Base-by-base conservation (phyloP, 495 filamentous ascomycete genomes). In the Talaromyces liani region DNA sequence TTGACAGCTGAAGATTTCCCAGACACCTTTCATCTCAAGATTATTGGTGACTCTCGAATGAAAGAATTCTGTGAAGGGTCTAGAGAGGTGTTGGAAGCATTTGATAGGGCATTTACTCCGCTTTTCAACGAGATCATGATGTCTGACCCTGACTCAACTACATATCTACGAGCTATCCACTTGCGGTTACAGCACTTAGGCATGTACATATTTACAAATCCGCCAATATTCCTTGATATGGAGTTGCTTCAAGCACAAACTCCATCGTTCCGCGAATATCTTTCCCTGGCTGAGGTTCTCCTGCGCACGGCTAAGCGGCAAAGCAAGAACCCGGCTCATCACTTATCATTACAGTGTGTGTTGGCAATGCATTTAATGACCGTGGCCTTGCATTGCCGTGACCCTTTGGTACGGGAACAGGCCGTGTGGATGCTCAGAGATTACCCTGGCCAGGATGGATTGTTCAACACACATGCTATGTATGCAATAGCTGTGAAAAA, bases 41-140 rank as follows among this genome's bases (percentile, higher is more conserved):
- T 58, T n/a, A 20, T 58, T 18, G 55, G 55, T 1, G 27, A 58
- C 27, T 33, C 55, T 58, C 55, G 29, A 27, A 58, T 33, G 25
- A 58, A 58, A 29, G 25, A 58, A 33, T 58, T 58, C 55, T 58
- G 55, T 27, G 55, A 58, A 27, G 25, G 29, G 8, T 58, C 55
- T n/a, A 27, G 55, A 33, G 29, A 58, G 55, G 55, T n/a, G 5
- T 29, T 58, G 55, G 25, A 58, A 33, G 25, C 29, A 33, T 33
- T 58, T n/a, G 55, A 58, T 33, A 33, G 20, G 24, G 55, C 55
- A 25, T 58, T 58, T 58, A n/a, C 27, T 29, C 55, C 55, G 20
- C 55, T 58, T 20, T 58, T 58, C 55, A 58, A 58, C 55, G 6
- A 58, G 29, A 33, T 58, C 29, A 58, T 58, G 55, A 58, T 58